phyloP scores from a whole-genome alignment of 805 yeast genomes.

The Saccharomycopsis microspora region DNA sequence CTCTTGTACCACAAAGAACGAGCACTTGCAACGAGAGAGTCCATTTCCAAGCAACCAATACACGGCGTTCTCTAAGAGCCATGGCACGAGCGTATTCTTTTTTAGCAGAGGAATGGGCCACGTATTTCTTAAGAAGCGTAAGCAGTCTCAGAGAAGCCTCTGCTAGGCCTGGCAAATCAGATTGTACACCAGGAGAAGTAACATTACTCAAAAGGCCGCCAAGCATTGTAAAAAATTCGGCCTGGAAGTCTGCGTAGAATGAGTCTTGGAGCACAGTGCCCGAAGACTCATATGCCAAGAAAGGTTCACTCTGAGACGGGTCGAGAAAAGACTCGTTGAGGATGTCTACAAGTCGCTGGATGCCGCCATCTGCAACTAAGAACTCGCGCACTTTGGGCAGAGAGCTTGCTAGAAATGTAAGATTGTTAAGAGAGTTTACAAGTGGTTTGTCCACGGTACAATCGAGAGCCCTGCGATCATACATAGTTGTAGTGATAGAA shows the following conservation, averaged over 20 bases:
- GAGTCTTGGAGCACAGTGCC: not conserved
- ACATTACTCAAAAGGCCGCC: constrained; percentile 5
- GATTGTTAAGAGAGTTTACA: constrained; percentile 82
- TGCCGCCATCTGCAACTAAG: constrained; percentile 79
- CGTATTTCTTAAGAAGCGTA: not conserved
- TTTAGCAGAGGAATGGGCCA: constrained; percentile 2
- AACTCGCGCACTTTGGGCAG: constrained; percentile 88
- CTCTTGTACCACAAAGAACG: constrained; percentile 85
- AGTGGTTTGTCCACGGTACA: constrained; percentile 82
- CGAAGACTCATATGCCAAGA: constrained; percentile 14
- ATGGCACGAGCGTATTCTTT: constrained; percentile 15
- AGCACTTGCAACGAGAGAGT: constrained; percentile 87
- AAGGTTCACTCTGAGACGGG: constrained; percentile 13
- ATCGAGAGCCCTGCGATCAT: constrained; percentile 88
- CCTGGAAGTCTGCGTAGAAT: constrained; percentile 1
- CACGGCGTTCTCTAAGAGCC: constrained; percentile 24
- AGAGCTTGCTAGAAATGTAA: constrained; percentile 77
- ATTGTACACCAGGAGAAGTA: not conserved
- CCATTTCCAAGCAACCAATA: constrained; percentile 92
- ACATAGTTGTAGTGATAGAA: constrained; percentile 75
- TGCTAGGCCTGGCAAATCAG: not conserved
- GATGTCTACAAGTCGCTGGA: constrained; percentile 78
- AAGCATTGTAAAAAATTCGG: constrained; percentile 5
- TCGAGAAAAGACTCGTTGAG: constrained; percentile 61
- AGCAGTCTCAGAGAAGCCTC: not conserved